Evolutionary conservation across 202 grass and related monocot genomes (phyloP), one percentile per base, ranked within the genome.

Genomic region (Carex arenaria): DNA sequence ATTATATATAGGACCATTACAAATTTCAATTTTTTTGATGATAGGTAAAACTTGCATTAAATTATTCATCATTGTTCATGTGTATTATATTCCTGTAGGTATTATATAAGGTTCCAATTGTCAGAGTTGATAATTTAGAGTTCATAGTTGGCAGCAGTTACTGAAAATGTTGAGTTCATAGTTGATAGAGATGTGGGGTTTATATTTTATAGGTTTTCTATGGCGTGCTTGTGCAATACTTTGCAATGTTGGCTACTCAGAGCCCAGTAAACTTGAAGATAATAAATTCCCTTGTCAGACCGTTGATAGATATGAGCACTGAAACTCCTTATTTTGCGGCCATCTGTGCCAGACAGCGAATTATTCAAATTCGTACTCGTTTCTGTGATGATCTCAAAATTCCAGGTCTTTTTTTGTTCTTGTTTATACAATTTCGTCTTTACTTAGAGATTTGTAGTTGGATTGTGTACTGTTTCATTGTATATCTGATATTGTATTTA

Each of bases 301-400:
- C 95, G 52, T 90, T 98, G 66, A 86, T 95, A 86, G 95, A 98
- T 80, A 98, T 95, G 93, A 98, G 91, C 80, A 79, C 87, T 56
- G 95, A 95, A 69, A 95, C 93, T 84, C 93, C 93, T 83, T 98
- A 95, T 91, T 98, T 98, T 86, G 91, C 95, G 55, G 93, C 91
- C 32, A 98, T 98, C 72, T 98, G 95, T 90, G 93, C 93, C 53
- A 93, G 93, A 83, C 84, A 98, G 77, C 79, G 95, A n/a, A 86
- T 98, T 72, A 82, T 90, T 84, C 86, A 91, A 71, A 90, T 89
- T 17, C 89, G 91, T 17, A 88, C 87, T 65, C 78, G 51, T 75
- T 80, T 98, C 43, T 92, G 93, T 60, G 92, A 98, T 83, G 93
- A 98, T 83, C 87, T 93, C 60, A 95, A 93, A 72, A 64, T 85